Evolutionary conservation across 768 basidiomycete genomes (phyloP), one percentile per base, ranked within the genome.

Genomic region (Nidularia sp.): DNA sequence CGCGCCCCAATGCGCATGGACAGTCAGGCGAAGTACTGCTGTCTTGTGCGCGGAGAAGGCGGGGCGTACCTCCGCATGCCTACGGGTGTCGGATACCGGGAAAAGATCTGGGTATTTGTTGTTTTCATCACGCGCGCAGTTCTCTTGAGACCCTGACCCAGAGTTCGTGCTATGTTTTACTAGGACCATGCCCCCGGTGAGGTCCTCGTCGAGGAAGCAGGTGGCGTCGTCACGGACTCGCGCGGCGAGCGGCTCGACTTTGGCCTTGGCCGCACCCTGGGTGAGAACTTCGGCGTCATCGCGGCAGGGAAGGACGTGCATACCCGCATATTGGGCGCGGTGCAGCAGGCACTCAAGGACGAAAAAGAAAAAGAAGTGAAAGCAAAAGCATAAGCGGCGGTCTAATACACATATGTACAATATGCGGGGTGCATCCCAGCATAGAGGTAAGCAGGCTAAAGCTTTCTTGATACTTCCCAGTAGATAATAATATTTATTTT

Each of bases 21-120:
- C 66, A 91, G 88, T 64, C 95, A 98, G 67, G 93, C 94, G 1
- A 99, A 98, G 70, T 98, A 98, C 59, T 83, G 87, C 32, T 85
- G 86, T 61, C 80, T 98, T 10, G 84, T 85, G 4, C 74, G 95
- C 41, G 93, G 95, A 0, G 89, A 96, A 51, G 94, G 93, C 0
- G 86, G 84, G 1, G 80, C 82, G 34, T 96, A 93, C 64, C 70
- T 93, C 42, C 76, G 90, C 6, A 85, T 92, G 78, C 91, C 91
- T 0, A 84, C 84, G 0, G 84, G 83, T 4, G 72, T 80, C 3
- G 88, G 85, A 2, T 98, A 98, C 66, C 67, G 72, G 55, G 96
- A 98, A 67, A 98, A 98, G 72, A 95, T 98, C n/a, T 99, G 96
- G 95, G 90, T 88, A 55, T 46, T 78, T 47, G 34, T 25, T 41